Evolutionary conservation across 768 basidiomycete species (phyloP).

Genomic region (Tubosaeta sp.): DNA sequence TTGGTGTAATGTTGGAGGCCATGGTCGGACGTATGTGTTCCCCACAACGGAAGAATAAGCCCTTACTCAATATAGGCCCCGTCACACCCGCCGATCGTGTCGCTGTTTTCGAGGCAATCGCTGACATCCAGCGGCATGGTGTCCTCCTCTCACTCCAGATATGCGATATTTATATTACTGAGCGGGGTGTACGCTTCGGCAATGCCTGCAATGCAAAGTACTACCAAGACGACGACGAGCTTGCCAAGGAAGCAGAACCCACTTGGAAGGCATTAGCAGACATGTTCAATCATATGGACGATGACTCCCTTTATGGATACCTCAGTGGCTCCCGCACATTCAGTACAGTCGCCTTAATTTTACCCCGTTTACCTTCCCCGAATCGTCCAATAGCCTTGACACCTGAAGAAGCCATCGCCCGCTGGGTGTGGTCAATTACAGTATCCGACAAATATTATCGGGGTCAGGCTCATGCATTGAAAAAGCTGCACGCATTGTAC

Average conservation of each 20-base stretch:
- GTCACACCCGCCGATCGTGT: slow-evolving; percentile 23
- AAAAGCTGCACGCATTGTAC: neutral
- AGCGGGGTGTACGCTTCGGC: slow-evolving; percentile 26
- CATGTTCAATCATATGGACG: slow-evolving; percentile 18
- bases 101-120: slow-evolving; percentile 28
- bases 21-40: slow-evolving; percentile 24
- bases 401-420: slow-evolving; percentile 17
- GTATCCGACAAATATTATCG: slow-evolving; percentile 10
- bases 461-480: neutral
- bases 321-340: slow-evolving; percentile 5
- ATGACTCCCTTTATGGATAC: neutral
- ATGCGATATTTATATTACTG: slow-evolving; percentile 29
- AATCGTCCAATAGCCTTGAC: slow-evolving; percentile 14
- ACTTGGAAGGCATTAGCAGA: slow-evolving; percentile 17
- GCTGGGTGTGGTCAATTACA: slow-evolving; percentile 19
- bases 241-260: slow-evolving; percentile 16
- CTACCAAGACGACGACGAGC: slow-evolving; percentile 23
- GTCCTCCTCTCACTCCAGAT: slow-evolving; percentile 15
- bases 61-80: slow-evolving; percentile 17
- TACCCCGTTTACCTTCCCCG: slow-evolving; percentile 27
- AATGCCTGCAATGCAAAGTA: slow-evolving; percentile 14
- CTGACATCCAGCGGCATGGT: slow-evolving; percentile 30
- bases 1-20: slow-evolving; percentile 31
- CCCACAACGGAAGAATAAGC: neutral
- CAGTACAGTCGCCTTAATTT: slow-evolving; percentile 10